phyloP scores from a whole-genome alignment of 805 yeast genomes.

The Citeromyces matritensis region DNA sequence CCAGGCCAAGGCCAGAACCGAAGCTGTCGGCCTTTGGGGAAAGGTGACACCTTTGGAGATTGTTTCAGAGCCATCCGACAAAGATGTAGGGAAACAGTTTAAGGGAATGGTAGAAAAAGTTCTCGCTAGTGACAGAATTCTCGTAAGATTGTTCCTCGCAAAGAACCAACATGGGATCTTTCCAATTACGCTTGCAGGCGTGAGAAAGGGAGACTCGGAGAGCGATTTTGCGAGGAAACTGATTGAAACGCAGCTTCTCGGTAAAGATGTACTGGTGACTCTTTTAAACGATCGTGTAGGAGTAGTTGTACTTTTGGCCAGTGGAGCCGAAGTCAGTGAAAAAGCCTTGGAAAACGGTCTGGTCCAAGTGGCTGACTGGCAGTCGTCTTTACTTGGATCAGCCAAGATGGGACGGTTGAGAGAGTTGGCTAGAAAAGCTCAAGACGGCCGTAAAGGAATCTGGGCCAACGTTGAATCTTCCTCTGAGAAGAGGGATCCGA shows the following conservation, averaged over 20 bases:
- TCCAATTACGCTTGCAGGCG: conserved; percentile 59
- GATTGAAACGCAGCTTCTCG: conserved; percentile 49
- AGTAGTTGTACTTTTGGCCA: conserved; percentile 16
- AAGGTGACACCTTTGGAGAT: conserved; percentile 10
- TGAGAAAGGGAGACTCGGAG: conserved; percentile 31
- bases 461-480: conserved; percentile 21
- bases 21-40: conserved; percentile 44
- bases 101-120: conserved; percentile 61
- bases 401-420: conserved; percentile 45
- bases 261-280: conserved; percentile 39
- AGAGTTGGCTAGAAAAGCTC: conserved; percentile 50
- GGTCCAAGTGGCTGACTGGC: conserved; percentile 73
- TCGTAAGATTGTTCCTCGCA: conserved; percentile 36
- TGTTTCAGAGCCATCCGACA: conserved; percentile 13
- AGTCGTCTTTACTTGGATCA: conserved; percentile 53
- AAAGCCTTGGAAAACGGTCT: conserved; percentile 54
- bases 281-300: conserved; percentile 31
- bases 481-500: conserved; percentile 6
- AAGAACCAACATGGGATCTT: conserved; percentile 37
- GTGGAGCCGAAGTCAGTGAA: conserved; percentile 51
- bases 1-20: conserved; percentile 35
- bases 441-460: conserved; percentile 33
- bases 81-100: conserved; percentile 21
- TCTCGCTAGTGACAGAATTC: conserved; percentile 64
- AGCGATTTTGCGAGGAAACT: conserved; percentile 54